Evolutionary conservation across 495 filamentous ascomycete genomes (phyloP), one percentile per base, ranked within the genome.

Genomic region (Viridothelium virens): DNA sequence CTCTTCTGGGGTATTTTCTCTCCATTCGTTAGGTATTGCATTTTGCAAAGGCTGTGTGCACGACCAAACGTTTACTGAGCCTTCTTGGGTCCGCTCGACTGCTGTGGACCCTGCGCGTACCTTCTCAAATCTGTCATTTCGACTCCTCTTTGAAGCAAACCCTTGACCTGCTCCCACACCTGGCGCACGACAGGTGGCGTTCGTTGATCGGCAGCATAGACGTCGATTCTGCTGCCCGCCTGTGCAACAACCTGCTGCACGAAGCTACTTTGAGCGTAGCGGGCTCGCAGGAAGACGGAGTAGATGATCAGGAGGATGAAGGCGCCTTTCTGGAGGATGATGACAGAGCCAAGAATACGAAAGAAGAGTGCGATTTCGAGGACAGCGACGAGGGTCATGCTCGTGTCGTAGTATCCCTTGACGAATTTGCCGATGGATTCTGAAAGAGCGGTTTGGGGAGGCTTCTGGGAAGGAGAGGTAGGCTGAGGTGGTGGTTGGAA

Each of bases 351-450:
- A 63, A 93, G 76, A 65, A 98, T 75, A 72, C 95, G 91, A 77
- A 88, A 80, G 85, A 91, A 91, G 65, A 97, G 85, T 87, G 64
- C 68, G 67, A 80, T 80, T 63, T 80, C 78, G 61, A 80, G 77
- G 39, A 75, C 67, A 62, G 78, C 78, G 37, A 80, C 78, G 41
- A 80, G 68, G 11, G 71, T 75, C 78, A 80, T 80, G 73, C 74
- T 77, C 59, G 84, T 78, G 75, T 97, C 95, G 74, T 97, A 97
- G 82, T 97, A 96, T 75, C 92, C 86, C 85, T 97, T 98, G 76
- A 98, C 92, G 74, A 98, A 98, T 67, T 81, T 80, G 62, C 91
- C 91, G 74, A 98, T 96, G 67, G 81, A 85, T 64, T 97, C 91
- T 16, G 89, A 85, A 34, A 90, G 73, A 9, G 38, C 67, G 14